Conservation (phyloP, 257 asterid genomes). For the Solanum sejunctum region DNA sequence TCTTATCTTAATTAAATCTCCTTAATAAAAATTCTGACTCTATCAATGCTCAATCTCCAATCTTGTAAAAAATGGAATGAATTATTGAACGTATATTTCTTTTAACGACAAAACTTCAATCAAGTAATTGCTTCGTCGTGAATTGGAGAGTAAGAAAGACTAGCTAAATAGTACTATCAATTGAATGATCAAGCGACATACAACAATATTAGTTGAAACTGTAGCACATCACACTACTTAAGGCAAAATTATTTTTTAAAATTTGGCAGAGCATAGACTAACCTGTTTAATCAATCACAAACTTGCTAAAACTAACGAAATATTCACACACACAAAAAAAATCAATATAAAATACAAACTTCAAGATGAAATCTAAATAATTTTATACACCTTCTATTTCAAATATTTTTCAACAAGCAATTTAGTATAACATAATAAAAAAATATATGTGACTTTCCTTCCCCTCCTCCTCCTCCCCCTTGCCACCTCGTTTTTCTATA, state of each 20-base stretch:
- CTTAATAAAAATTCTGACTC: neutral
- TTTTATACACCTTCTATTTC: too few species aligned
- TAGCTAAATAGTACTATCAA: neutral
- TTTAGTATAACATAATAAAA: too few species aligned
- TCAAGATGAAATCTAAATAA: too few species aligned
- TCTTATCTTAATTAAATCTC: neutral
- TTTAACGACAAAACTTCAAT: neutral
- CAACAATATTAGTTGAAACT: neutral
- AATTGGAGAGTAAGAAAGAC: neutral
- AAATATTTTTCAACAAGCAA: too few species aligned
- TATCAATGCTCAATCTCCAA: neutral
- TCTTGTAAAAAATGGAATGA: neutral
- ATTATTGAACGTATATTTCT: neutral
- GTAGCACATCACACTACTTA: neutral
- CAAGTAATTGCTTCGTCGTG: neutral
- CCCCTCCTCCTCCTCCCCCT: neutral
- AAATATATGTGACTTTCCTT: too few species aligned
- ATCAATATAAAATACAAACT: too few species aligned
- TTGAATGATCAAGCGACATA: neutral
- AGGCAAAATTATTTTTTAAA: neutral
- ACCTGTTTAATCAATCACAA: neutral
- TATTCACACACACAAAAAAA: too few species aligned
- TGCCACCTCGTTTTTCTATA: too few species aligned
- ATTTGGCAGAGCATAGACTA: too few species aligned
- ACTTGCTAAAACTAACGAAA: neutral